Evolutionary conservation across 1,139 yeast genomes (phyloP).

Genomic region (Wickerhamomyces sp.): DNA sequence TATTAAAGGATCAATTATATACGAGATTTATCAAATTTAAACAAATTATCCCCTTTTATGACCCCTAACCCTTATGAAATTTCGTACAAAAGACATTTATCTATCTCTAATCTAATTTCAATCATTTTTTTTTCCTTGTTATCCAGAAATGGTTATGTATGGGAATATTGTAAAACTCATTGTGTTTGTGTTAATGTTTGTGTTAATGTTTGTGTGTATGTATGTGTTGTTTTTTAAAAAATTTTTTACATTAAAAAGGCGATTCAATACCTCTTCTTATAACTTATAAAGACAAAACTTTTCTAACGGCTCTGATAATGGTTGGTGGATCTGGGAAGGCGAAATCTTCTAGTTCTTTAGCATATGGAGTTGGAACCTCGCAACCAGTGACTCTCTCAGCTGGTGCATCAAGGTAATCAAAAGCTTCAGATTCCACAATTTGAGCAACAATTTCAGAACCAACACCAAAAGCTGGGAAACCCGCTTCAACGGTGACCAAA

Average conservation of each 20-base stretch:
- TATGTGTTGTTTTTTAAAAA: no score
- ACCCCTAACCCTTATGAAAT: no score
- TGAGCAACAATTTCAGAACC: conserved; percentile 98
- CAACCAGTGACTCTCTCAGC: conserved; percentile 99
- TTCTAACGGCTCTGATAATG: conserved; percentile 85
- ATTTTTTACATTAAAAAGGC: no score
- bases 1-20: conserved; percentile 1
- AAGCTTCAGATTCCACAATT: conserved; percentile 97
- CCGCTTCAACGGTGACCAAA: conserved; percentile 92
- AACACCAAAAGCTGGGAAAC: conserved; percentile 97
- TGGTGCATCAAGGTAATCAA: conserved; percentile 98
- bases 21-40: no score
- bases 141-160: no score
- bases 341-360: conserved; percentile 92
- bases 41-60: conserved; percentile 1
- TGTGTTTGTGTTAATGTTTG: no score
- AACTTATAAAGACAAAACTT: conserved; percentile 69
- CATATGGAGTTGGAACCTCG: conserved; percentile 99
- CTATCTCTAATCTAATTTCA: neutral
- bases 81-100: conserved; percentile 1
- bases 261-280: no score
- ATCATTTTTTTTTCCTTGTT: neutral
- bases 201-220: no score
- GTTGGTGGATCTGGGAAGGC: conserved; percentile 97
- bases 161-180: no score